A percentile compares a stretch with the other conserved stretches of the same genome.
Evolutionary conservation across 2,329 filamentous ascomycete species (phyloP).

Genomic region (Colletotrichum acutatum): DNA sequence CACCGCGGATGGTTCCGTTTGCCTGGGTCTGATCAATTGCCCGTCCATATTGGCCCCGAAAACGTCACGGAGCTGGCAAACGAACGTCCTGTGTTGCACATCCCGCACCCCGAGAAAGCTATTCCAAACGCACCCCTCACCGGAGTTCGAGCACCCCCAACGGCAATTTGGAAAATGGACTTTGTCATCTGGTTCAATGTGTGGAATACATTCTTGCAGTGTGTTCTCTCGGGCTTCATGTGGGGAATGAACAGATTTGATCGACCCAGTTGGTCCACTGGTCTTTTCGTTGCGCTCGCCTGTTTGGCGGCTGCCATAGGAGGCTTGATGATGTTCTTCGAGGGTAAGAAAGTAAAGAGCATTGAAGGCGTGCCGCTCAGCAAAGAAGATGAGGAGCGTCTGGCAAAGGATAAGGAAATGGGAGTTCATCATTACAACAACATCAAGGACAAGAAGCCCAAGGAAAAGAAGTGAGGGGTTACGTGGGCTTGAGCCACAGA

Average conservation of each 20-base stretch:
- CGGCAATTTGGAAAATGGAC: constrained; percentile 80
- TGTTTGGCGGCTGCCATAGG: constrained; percentile 76
- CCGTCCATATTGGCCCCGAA: constrained; percentile 62
- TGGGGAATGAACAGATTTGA: constrained; percentile 80
- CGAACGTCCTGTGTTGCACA: constrained; percentile 52
- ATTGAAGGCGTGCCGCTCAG: constrained; percentile 77
- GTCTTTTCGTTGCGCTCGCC: constrained; percentile 80
- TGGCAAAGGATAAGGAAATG: constrained; percentile 63
- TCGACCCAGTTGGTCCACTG: constrained; percentile 83
- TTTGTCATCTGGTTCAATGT: constrained; percentile 83
- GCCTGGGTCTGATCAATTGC: constrained; percentile 70
- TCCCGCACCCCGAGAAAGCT: constrained; percentile 73
- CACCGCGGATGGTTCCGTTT: constrained; percentile 82
- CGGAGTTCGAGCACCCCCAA: constrained; percentile 74
- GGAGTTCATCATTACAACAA: constrained; percentile 71
- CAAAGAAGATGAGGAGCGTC: constrained; percentile 61
- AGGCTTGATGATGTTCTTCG: constrained; percentile 76
- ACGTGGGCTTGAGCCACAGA: neutral
- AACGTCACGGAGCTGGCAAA: constrained; percentile 56
- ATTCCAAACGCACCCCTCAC: constrained; percentile 77
- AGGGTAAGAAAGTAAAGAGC: constrained; percentile 77
- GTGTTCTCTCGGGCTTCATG: constrained; percentile 81
- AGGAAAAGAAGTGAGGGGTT: constrained; percentile 51
- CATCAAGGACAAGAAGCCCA: constrained; percentile 61
- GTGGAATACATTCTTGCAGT: constrained; percentile 82